Conservation (phyloP, 176 grass and related monocot species). For the Tuctoria greenei region DNA sequence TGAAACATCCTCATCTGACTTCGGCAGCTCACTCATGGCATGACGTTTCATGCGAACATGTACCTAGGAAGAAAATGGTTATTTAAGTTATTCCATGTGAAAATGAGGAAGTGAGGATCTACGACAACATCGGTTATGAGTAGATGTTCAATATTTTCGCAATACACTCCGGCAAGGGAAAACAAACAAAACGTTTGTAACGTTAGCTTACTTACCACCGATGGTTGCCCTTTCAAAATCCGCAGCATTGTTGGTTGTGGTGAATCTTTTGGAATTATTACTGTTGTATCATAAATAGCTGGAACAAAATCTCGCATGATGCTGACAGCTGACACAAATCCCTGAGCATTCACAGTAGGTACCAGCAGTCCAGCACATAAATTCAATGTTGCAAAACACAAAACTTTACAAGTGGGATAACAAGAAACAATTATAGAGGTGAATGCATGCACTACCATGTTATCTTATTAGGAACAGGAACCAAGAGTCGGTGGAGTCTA, state of each 20-base stretch:
- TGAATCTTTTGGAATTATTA: conserved; percentile 88
- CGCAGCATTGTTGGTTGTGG: conserved; percentile 95
- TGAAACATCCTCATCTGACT: conserved; percentile 74
- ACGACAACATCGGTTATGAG: not conserved
- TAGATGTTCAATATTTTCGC: not conserved
- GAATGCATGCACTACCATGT: conserved; percentile 16
- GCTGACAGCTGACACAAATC: conserved; percentile 92
- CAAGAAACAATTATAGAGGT: not conserved
- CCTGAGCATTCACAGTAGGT: conserved; percentile 44
- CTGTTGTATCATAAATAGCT: conserved; percentile 90
- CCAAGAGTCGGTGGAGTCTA: not conserved
- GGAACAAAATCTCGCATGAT: conserved; percentile 93
- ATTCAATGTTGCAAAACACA: conserved; percentile 11
- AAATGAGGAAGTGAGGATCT: not conserved
- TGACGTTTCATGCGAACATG: conserved; percentile 91
- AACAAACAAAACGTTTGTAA: conserved; percentile 20
- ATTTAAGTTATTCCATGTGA: not conserved
- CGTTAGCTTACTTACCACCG: conserved; percentile 62
- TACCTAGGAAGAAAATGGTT: conserved; percentile 44
- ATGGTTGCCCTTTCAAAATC: conserved; percentile 87
- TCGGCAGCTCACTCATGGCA: conserved; percentile 76
- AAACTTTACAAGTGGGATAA: not conserved
- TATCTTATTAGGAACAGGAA: not conserved
- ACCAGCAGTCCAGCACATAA: conserved; percentile 31
- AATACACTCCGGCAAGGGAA: not conserved